These are phyloP conservation scores for Penicillium simplicissimum DNA, from an alignment of 495 filamentous ascomycete genomes.

Conservation along the genomic window DNA sequence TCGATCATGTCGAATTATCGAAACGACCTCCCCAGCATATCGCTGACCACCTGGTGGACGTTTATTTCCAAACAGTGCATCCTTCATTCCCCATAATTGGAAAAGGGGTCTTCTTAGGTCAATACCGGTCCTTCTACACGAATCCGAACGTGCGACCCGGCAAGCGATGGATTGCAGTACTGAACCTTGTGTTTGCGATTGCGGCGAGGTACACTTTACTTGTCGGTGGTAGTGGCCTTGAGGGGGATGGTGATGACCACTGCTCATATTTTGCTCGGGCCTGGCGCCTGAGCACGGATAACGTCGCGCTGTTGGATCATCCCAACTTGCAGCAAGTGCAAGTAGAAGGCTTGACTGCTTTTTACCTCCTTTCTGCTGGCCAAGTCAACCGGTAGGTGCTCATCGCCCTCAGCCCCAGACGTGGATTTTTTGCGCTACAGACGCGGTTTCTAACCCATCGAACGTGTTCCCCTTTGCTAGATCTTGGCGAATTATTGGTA, in stretches of 20 bases:
- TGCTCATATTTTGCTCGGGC: conserved; percentile 59
- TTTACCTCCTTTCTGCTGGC: conserved; percentile 59
- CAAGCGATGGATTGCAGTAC: conserved; percentile 56
- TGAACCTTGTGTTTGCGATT: conserved; percentile 70
- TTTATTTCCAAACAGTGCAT: conserved; percentile 59
- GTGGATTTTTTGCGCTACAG: conserved; percentile 1
- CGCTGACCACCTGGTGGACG: conserved; percentile 54
- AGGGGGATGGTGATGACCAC: conserved; percentile 45
- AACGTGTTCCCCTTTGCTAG: conserved; percentile 20
- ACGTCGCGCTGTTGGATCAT: conserved; percentile 50
- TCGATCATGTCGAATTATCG: conserved; percentile 47
- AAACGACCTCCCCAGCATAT: conserved; percentile 50
- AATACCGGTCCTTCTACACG: conserved; percentile 44
- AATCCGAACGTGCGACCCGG: conserved; percentile 38
- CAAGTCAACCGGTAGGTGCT: conserved; percentile 59
- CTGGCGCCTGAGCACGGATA: conserved; percentile 53
- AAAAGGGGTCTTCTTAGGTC: conserved; percentile 43
- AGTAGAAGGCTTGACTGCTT: conserved; percentile 55
- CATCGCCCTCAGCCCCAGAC: not conserved
- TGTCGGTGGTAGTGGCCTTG: conserved; percentile 37
- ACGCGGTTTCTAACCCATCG: not conserved
- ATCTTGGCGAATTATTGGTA: conserved; percentile 61
- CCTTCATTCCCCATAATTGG: conserved; percentile 60
- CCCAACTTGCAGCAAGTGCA: conserved; percentile 60
- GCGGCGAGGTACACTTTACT: conserved; percentile 52